Evolutionary conservation across 768 basidiomycete species (phyloP).

Genomic region (Mycena vulgaris): DNA sequence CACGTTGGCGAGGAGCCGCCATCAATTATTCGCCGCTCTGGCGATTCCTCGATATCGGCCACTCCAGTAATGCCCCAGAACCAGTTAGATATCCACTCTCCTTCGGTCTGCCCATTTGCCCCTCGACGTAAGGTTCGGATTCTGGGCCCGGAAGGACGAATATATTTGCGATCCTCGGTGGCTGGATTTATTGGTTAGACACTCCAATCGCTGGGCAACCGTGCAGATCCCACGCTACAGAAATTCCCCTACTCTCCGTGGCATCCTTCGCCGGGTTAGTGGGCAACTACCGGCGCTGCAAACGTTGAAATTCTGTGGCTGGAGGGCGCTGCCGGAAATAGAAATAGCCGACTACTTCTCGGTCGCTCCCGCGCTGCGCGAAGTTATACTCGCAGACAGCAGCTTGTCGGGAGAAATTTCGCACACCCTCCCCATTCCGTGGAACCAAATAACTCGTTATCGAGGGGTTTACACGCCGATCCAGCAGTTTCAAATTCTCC

Average conservation of each 20-base stretch:
- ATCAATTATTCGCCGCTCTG: neutral
- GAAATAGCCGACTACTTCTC: neutral
- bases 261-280: neutral
- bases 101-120: conserved; percentile 3
- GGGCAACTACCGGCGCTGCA: neutral
- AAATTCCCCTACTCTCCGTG: neutral
- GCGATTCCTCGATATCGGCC: neutral
- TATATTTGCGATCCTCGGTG: neutral
- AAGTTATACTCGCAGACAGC: neutral
- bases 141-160: neutral
- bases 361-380: neutral
- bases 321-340: neutral
- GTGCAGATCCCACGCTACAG: neutral
- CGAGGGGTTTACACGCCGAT: neutral
- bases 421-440: neutral
- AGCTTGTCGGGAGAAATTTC: neutral
- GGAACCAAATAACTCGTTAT: neutral
- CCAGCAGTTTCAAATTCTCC: neutral
- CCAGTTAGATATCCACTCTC: no score
- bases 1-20: neutral
- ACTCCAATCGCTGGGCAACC: neutral
- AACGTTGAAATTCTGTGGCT: neutral
- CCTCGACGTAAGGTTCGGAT: neutral
- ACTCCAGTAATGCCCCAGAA: neutral
- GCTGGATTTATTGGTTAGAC: neutral